Evolutionary conservation across 306 rosid genomes (phyloP), one percentile per base, ranked within the genome.

Genomic region (Ormosia semicastrata): DNA sequence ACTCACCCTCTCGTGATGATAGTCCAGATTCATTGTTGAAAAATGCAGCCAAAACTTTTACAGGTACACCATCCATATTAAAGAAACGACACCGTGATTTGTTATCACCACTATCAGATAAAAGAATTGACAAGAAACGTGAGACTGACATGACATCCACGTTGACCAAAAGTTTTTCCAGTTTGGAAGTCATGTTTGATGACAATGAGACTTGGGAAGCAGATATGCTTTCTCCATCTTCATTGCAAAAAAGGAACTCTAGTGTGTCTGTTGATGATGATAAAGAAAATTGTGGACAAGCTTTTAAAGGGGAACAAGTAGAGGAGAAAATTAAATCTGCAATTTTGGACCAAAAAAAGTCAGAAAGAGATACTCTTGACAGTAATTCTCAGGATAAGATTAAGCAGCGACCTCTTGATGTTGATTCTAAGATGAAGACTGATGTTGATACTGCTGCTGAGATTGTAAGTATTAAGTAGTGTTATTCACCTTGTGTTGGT

Each of bases 21-120:
- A 89, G 91, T 85, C 96, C 96, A 1, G 91, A 88, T 66, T 93
- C 89, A 29, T 73, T 91, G 49, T 84, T 91, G 66, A 91, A 85
- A 79, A 82, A 86, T 88, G 96, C 96, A 53, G 96, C 96, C 52
- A 91, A 86, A 89, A 88, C 91, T 76, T 91, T 91, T 76, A 91
- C 86, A 0, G 85, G 89, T 5, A 90, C 97, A 7, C 97, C 97
- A 72, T 88, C 97, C 43, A 92, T 92, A 73, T 77, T 89, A 87
- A 92, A 92, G 89, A 92, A 92, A 85, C 90, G 94, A 77, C 86
- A 79, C 73, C 85, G 94, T 4, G 90, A 88, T 50, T 83, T 92
- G 58, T 77, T 92, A 49, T 88, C 97, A 10, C 97, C 94, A 15
- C 68, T 90, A 59, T 92, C 97, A 29, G 92, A 90, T 71, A 87